These are phyloP conservation scores for Iris pallida DNA, from an alignment of 116 monocot species.

Conservation along the genomic window DNA sequence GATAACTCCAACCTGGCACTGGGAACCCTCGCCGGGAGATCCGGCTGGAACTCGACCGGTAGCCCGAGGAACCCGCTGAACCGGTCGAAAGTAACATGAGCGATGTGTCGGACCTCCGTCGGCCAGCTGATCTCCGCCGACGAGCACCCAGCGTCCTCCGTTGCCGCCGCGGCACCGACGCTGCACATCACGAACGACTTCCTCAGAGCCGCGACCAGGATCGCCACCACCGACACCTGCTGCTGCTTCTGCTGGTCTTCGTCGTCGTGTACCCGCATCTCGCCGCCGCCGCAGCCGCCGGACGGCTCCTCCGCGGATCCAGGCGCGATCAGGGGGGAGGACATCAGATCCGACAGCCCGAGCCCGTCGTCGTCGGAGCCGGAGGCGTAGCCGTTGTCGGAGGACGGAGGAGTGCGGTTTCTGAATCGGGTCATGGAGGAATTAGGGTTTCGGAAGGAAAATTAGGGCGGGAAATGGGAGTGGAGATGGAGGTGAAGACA, in stretches of 20 bases:
- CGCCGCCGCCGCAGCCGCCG: no score
- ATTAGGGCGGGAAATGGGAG: constrained; percentile 13
- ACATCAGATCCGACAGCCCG: constrained; percentile 9
- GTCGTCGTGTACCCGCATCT: background rate
- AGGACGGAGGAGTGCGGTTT: background rate
- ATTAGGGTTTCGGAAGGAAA: background rate
- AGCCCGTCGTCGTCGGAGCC: background rate
- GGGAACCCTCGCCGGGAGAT: constrained; percentile 27
- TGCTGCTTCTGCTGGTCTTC: background rate
- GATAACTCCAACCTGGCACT: constrained; percentile 40
- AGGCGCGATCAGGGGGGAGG: background rate
- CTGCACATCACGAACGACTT: constrained; percentile 23
- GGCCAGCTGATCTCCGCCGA: constrained; percentile 44
- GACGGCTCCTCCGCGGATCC: constrained; percentile 1
- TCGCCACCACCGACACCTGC: constrained; percentile 3
- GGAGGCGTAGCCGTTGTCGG: background rate
- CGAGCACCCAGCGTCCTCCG: background rate
- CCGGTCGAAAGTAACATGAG: constrained; percentile 53
- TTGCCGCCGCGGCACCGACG: constrained; percentile 5
- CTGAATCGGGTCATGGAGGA: constrained; percentile 4
- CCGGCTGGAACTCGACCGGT: constrained; percentile 36
- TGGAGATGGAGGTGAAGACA: no score
- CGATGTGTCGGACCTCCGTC: constrained; percentile 42
- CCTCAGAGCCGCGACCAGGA: constrained; percentile 22
- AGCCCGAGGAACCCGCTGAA: constrained; percentile 52